Base-by-base conservation (phyloP, 768 basidiomycete species). In the Austroboletus festivus region DNA sequence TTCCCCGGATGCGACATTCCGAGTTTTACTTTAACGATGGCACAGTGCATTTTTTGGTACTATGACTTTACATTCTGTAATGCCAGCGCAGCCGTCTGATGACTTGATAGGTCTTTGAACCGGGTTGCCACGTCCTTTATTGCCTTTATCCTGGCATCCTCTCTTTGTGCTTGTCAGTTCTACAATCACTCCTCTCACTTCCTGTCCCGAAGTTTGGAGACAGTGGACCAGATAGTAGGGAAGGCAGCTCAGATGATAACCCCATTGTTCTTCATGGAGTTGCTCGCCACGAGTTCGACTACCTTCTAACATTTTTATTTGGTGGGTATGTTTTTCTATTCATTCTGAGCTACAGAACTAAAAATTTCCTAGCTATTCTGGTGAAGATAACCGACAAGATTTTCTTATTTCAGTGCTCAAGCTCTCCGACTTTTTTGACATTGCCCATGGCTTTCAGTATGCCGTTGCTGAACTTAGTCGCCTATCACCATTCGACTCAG, bases 11-110 rank as follows among this genome's bases (percentile, higher is more conserved):
- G n/a, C 20, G 9, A 10, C 44, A 53, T 20, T 42, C 43, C 5
- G 41, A 45, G 33, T 50, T 33, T 13, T 53, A 46, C 26, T 53
- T 53, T 18, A 18, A 20, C 23, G 45, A 53, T 39, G 48, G 52
- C 19, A 46, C 45, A 4, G 28, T 47, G 3, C 8, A 1, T 0
- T 42, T 51, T 9, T 31, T 51, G 41, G 48, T 49, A 28, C n/a
- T 35, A 15, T 12, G 5, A 5, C 15, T 13, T 16, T 35, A 5
- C 34, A 35, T 13, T n/a, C 5, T 35, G 6, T 8, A 5, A 35
- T 13, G 34, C 24, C 3, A 19, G n/a, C n/a, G n/a, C n/a, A n/a
- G n/a, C n/a, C n/a, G n/a, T n/a, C n/a, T 37, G 4, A 23, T 19
- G 33, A 19, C 11, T 23, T 11, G 5, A 42, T 21, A 49, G 48